phyloP scores from a whole-genome alignment of 2,329 filamentous ascomycete genomes.

The Curvularia lunata region DNA sequence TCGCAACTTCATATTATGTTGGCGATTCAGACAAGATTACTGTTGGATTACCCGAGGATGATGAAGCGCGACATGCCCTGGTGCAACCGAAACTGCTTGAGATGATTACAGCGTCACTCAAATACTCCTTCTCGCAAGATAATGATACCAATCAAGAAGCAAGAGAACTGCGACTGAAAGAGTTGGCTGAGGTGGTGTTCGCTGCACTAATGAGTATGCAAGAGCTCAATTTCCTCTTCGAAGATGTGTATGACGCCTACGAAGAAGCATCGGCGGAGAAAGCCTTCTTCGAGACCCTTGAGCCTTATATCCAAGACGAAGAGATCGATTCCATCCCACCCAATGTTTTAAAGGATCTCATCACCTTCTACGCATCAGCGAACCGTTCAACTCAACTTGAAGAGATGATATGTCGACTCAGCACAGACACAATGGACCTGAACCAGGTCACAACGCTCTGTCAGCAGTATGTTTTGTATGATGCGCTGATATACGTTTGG shows the following conservation, averaged over 20 bases:
- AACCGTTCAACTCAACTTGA: constrained; percentile 81
- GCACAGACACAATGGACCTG: constrained; percentile 88
- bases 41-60: constrained; percentile 88
- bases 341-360: constrained; percentile 81
- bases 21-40: constrained; percentile 94
- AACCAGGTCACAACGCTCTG: constrained; percentile 91
- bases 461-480: constrained; percentile 90
- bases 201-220: constrained; percentile 78
- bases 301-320: constrained; percentile 83
- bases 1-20: constrained; percentile 91
- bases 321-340: constrained; percentile 79
- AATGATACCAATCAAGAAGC: constrained; percentile 58
- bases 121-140: constrained; percentile 79
- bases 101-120: constrained; percentile 90
- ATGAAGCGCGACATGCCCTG: constrained; percentile 74
- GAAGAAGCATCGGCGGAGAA: constrained; percentile 75
- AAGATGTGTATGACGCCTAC: constrained; percentile 88
- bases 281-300: constrained; percentile 85
- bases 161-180: constrained; percentile 67
- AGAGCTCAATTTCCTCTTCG: constrained; percentile 85
- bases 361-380: constrained; percentile 77
- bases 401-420: constrained; percentile 92
- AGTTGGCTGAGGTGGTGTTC: constrained; percentile 84
- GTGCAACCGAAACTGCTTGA: constrained; percentile 89
- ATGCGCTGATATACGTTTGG: constrained; percentile 96